Percentiles rank a stretch among this genome's conserved stretches.
Conservation (phyloP, 768 basidiomycete genomes). For the Serendipita sp. region DNA sequence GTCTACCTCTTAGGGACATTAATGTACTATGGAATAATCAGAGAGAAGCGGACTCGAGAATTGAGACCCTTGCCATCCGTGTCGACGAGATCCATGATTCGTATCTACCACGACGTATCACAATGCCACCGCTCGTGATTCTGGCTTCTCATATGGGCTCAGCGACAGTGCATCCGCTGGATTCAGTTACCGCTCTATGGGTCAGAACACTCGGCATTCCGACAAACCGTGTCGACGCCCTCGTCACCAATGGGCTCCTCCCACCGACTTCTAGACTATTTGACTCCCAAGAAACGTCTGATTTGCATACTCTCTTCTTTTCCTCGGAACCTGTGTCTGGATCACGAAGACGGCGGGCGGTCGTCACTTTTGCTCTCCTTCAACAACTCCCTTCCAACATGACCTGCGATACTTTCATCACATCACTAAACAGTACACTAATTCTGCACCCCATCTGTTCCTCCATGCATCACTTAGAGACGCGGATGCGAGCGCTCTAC, state of each 20-base stretch:
- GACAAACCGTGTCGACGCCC: not conserved
- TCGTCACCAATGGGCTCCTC: not conserved
- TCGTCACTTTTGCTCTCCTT: not conserved
- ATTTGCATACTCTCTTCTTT: not conserved
- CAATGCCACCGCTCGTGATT: not conserved
- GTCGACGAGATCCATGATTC: slow-evolving; percentile 2
- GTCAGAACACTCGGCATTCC: not conserved
- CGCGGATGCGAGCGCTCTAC: not conserved
- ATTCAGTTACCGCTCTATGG: not conserved
- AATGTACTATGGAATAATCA: slow-evolving; percentile 1
- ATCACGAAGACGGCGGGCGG: not conserved
- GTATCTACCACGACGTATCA: not conserved
- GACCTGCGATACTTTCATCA: not conserved
- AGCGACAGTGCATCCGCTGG: not conserved
- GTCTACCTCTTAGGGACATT: not conserved
- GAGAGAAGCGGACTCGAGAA: not conserved
- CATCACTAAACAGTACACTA: not conserved
- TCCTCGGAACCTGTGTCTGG: not conserved
- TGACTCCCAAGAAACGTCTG: not conserved
- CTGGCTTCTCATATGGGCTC: not conserved
- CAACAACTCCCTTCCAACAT: not conserved
- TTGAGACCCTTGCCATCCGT: slow-evolving; percentile 1
- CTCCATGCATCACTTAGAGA: not conserved
- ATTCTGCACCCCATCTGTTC: not conserved
- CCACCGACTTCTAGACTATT: not conserved